A percentile compares a stretch with the other conserved stretches of the same genome.
phyloP scores from a whole-genome alignment of 2,329 filamentous ascomycete genomes.

The Colletotrichum melonis region DNA sequence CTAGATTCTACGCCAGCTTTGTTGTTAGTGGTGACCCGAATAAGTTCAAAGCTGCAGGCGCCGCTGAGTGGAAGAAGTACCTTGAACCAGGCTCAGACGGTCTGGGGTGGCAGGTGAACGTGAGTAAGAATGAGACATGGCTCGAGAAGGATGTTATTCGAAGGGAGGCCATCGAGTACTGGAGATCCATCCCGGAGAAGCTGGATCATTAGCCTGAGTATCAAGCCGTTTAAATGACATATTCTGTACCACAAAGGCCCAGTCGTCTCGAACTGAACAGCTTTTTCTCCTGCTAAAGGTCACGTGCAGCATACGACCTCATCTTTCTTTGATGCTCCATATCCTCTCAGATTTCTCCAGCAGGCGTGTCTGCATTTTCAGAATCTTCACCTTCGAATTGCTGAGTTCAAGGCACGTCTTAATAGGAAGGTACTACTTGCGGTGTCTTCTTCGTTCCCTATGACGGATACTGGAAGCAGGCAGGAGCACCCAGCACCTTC shows the following conservation, averaged over 20 bases:
- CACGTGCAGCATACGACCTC: too few species aligned
- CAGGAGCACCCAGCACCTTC: background rate
- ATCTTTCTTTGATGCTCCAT: too few species aligned
- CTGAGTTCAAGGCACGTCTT: too few species aligned
- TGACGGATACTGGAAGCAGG: background rate
- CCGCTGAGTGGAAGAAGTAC: slow-evolving; percentile 38
- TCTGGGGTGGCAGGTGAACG: slow-evolving; percentile 14
- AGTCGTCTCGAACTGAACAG: too few species aligned
- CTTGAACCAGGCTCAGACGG: background rate
- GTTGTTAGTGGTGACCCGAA: slow-evolving; percentile 50
- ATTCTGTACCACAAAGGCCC: too few species aligned
- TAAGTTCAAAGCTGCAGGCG: slow-evolving; percentile 30
- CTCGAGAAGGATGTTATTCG: slow-evolving; percentile 3
- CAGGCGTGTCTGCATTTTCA: too few species aligned
- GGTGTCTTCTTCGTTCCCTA: too few species aligned
- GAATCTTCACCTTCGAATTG: too few species aligned
- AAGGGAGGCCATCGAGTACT: slow-evolving; percentile 20
- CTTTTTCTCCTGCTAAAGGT: too few species aligned
- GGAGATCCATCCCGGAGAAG: slow-evolving; percentile 4
- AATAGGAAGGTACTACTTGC: too few species aligned
- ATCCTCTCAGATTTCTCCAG: too few species aligned
- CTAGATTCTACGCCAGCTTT: slow-evolving; percentile 48
- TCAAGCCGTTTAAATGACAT: too few species aligned
- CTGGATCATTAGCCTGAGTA: background rate
- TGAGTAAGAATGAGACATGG: slow-evolving; percentile 7